Base-by-base conservation (phyloP, 1,139 yeast genomes). In the Meyerozyma athensensis region DNA sequence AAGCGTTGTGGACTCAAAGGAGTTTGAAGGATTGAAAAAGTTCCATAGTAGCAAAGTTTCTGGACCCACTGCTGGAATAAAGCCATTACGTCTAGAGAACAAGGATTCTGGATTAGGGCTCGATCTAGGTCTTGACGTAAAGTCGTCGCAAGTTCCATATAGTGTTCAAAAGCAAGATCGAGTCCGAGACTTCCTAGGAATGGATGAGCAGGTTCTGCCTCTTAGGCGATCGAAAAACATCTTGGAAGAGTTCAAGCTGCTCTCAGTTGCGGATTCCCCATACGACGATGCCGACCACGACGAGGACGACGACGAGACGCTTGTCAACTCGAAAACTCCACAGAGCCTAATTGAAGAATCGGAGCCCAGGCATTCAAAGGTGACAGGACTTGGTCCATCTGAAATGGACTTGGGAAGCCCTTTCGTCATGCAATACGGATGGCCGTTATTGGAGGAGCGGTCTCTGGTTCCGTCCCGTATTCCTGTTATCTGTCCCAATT, bases 121-220 rank as follows among this genome's bases (percentile, higher is more conserved):
- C 24, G 68, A 66, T 46, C 52, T 68, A n/a, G 65, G 68, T 8
- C 39, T 68, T 4, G 68, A 52, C 26, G 54, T 67, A 6, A 62
- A 65, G 31, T 52, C 56, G 6, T 36, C 60, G 0, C 42, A 52
- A 8, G 56, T 63, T 4, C 72, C 73, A 1, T 54, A 56, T 33
- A 66, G 72, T 43, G 57, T 65, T 17, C 50, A 53, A 32, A 64
- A 64, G 39, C 51, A 55, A 21, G 63, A 64, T 38, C 52, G 60
- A 20, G 53, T 66, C 9, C 46, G 47, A 36, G 62, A 64, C 41
- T 43, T 64, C 16, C 43, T 52, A 14, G 35, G 32, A 19, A 36
- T 26, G 19, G 41, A 13, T 33, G 30, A 42, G 46, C 16, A 46
- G 52, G 33, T 47, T 44, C 20, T 39, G 36, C 26, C 49, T 5